Percentiles rank a stretch among this genome's conserved stretches.
These are phyloP conservation scores for Astrephomene gubernaculifera DNA, from an alignment of 139 green algal species.

Conservation along the genomic window DNA sequence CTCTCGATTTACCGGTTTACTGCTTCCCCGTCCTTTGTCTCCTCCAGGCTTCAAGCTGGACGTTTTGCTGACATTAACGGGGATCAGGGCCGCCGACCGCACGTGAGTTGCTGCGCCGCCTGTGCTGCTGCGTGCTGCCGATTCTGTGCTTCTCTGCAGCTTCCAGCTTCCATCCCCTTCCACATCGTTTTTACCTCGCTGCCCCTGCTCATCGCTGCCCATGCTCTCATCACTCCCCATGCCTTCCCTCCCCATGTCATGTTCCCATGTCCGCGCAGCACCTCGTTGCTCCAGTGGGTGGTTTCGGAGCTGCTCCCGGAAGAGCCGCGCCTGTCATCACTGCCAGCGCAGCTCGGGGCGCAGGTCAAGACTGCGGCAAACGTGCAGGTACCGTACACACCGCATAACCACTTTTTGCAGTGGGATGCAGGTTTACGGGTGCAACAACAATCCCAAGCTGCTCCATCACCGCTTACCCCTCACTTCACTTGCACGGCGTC, in stretches of 20 bases:
- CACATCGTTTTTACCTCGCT: too few species aligned
- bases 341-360: conserved; percentile 58
- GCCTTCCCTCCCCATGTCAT: not conserved
- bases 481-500: too few species aligned
- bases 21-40: not conserved
- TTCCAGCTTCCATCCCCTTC: too few species aligned
- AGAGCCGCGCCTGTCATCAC: conserved; percentile 33
- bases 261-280: conserved; percentile 63
- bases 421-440: not conserved
- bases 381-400: conserved; percentile 59
- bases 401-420: not conserved
- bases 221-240: too few species aligned
- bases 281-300: conserved; percentile 86
- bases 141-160: not conserved
- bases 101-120: conserved; percentile 5
- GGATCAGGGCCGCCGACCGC: conserved; percentile 60
- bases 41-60: conserved; percentile 71
- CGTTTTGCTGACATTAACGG: conserved; percentile 63
- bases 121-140: too few species aligned
- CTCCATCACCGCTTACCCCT: too few species aligned
- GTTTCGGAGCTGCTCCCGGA: conserved; percentile 51
- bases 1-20: not conserved
- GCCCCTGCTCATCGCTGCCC: too few species aligned
- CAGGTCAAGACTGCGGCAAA: conserved; percentile 63
- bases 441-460: too few species aligned